These are phyloP conservation scores for Termitomyces bulborhizus DNA, from an alignment of 768 basidiomycete genomes.

Conservation along the genomic window DNA sequence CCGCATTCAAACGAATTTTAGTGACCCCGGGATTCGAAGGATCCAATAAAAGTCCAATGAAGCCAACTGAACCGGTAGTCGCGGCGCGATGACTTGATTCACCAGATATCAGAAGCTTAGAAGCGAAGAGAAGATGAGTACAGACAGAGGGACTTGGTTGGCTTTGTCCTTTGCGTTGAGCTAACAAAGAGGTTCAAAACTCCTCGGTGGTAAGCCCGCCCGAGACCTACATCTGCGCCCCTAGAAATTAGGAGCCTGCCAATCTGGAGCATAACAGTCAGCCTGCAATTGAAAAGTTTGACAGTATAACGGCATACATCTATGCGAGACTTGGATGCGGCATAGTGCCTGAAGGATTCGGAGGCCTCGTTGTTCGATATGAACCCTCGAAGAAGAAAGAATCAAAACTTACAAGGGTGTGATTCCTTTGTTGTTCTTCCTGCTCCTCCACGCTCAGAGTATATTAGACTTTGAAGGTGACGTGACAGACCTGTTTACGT, in stretches of 20 bases:
- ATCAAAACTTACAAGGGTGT: constrained; percentile 64
- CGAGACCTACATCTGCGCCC: constrained; percentile 80
- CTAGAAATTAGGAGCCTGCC: constrained; percentile 78
- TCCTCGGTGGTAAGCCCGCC: constrained; percentile 24
- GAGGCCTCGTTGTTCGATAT: constrained; percentile 13
- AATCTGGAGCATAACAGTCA: constrained; percentile 52
- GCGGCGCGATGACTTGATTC: constrained; percentile 83
- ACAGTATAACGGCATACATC: constrained; percentile 47
- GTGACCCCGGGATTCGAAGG: constrained; percentile 61
- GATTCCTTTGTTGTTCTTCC: constrained; percentile 75
- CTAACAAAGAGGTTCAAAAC: constrained; percentile 38
- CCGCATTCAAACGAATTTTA: constrained; percentile 83
- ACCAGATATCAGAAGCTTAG: constrained; percentile 14
- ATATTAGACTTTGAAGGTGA: constrained; percentile 14
- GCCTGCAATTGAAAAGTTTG: constrained; percentile 17
- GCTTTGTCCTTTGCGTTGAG: constrained; percentile 94
- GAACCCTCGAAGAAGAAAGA: constrained; percentile 6
- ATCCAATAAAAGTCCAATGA: constrained; percentile 79
- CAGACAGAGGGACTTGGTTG: constrained; percentile 86
- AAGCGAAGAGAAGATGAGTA: constrained; percentile 15
- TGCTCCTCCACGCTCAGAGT: constrained; percentile 22
- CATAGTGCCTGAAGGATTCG: constrained; percentile 66
- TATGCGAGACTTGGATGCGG: constrained; percentile 85
- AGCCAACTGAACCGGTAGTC: constrained; percentile 89
- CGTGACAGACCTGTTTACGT: constrained; percentile 51